Conservation (phyloP, 108 stramenopile species). For the Epithemia pelagica region DNA sequence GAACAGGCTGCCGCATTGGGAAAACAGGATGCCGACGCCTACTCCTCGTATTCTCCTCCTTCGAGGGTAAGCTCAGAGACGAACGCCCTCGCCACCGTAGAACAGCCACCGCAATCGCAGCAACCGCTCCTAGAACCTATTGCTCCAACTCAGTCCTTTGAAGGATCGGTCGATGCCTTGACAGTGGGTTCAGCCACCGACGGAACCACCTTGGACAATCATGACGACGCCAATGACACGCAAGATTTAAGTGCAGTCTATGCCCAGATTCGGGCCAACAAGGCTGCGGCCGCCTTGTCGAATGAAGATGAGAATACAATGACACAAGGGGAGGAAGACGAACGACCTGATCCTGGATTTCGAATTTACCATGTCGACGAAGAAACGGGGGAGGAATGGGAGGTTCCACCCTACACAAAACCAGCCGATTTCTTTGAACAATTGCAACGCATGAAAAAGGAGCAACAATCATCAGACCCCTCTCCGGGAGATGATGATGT, state of each 20-base stretch:
- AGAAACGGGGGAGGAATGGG: slow-evolving; percentile 44
- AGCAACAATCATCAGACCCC: not conserved
- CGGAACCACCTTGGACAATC: not conserved
- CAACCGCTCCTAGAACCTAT: not conserved
- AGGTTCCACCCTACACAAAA: slow-evolving; percentile 72
- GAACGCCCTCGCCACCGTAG: not conserved
- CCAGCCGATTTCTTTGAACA: slow-evolving; percentile 50
- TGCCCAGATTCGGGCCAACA: not conserved
- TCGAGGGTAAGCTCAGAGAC: no score
- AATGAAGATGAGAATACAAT: slow-evolving; percentile 51
- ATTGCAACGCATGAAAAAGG: slow-evolving; percentile 5
- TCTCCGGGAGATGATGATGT: not conserved
- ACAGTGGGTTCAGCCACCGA: not conserved
- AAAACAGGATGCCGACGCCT: slow-evolving; percentile 47
- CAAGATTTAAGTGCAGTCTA: not conserved
- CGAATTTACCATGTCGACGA: slow-evolving; percentile 58
- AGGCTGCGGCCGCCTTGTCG: not conserved
- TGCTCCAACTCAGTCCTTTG: not conserved
- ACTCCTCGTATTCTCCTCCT: slow-evolving; percentile 10
- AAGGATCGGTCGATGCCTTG: not conserved
- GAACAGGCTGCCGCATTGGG: slow-evolving; percentile 66
- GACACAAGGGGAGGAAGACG: slow-evolving; percentile 25
- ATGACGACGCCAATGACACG: not conserved
- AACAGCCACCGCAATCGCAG: not conserved
- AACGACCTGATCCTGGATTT: slow-evolving; percentile 63